These are phyloP conservation scores for Myriosclerotinia scirpicola DNA, from an alignment of 2,329 filamentous ascomycete genomes.

Conservation along the genomic window DNA sequence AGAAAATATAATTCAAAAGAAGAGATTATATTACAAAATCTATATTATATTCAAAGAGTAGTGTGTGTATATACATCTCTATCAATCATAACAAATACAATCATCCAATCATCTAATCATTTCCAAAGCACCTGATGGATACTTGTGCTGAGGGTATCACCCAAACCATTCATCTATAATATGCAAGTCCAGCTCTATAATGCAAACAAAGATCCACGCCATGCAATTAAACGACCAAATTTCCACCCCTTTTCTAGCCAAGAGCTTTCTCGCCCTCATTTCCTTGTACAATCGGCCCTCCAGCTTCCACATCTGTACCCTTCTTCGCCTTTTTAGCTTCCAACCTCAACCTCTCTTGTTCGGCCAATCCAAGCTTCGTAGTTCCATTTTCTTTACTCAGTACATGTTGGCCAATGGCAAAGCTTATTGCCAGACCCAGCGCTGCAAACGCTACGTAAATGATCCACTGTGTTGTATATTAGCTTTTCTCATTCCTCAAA, in stretches of 20 bases:
- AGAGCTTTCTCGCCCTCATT: slow-evolving; percentile 10
- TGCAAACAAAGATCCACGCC: background rate
- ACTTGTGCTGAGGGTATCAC: background rate
- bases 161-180: background rate
- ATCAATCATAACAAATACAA: no score
- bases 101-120: background rate
- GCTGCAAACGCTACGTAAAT: slow-evolving; percentile 38
- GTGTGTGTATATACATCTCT: background rate
- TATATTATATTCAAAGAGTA: background rate
- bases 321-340: slow-evolving; percentile 29
- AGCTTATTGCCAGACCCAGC: slow-evolving; percentile 44
- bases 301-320: slow-evolving; percentile 9
- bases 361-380: slow-evolving; percentile 49
- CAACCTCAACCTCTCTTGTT: slow-evolving; percentile 33
- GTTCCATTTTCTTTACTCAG: slow-evolving; percentile 52
- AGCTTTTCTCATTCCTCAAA: background rate
- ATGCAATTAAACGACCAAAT: slow-evolving; percentile 5
- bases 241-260: background rate
- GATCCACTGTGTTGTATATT: slow-evolving; percentile 32
- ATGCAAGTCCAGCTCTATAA: background rate
- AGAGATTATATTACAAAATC: no score
- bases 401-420: slow-evolving; percentile 47
- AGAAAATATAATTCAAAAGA: no score
- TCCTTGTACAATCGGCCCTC: slow-evolving; percentile 9
- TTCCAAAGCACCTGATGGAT: background rate